Conservation (phyloP, 2,329 filamentous ascomycete species). For the Penicillium nordicum region DNA sequence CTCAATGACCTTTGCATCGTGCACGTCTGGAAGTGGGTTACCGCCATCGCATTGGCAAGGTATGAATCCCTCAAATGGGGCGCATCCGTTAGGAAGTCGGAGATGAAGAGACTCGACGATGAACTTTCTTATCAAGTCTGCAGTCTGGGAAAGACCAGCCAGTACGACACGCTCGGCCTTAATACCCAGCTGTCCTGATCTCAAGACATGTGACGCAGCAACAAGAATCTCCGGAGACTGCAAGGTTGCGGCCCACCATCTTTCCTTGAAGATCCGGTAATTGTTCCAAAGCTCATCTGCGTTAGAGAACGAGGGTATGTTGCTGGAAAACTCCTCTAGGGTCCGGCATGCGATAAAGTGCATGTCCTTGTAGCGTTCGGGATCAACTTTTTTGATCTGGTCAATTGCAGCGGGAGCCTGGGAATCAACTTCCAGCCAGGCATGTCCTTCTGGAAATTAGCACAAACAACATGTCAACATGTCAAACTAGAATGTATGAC, state of each 20-base stretch:
- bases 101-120: not conserved
- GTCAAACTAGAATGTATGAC: not conserved
- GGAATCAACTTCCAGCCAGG: conserved; percentile 2
- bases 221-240: conserved; percentile 2
- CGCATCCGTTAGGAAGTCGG: not conserved
- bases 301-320: not conserved
- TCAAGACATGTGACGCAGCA: not conserved
- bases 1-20: not conserved
- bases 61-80: conserved; percentile 2
- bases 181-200: not conserved
- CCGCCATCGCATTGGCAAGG: conserved; percentile 2
- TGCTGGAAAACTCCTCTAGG: not conserved
- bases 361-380: conserved; percentile 1
- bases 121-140: conserved; percentile 3
- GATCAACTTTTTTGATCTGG: not conserved
- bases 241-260: not conserved
- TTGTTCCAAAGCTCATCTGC: not conserved
- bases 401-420: conserved; percentile 3
- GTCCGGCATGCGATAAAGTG: not conserved
- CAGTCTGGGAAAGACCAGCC: not conserved
- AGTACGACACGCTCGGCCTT: not conserved
- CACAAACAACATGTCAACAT: not conserved
- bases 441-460: conserved; percentile 1
- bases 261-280: not conserved
- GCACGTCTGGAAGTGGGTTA: not conserved